phyloP scores from a whole-genome alignment of 768 basidiomycete genomes.

The Pulveroboletus sp. region DNA sequence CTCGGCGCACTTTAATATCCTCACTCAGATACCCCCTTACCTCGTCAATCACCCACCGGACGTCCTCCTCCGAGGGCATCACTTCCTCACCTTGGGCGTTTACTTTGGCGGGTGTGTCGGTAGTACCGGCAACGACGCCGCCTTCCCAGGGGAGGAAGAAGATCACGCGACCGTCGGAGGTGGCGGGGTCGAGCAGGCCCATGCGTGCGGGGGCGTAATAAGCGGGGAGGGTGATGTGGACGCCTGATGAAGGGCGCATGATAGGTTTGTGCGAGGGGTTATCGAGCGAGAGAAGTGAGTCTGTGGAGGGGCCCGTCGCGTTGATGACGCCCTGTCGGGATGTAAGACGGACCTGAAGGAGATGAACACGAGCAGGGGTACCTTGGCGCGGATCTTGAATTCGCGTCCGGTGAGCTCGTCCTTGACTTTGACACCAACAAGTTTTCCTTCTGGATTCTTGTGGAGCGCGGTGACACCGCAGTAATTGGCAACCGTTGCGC shows the following conservation, averaged over 20 bases:
- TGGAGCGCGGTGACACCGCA: constrained; percentile 77
- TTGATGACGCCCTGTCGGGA: constrained; percentile 79
- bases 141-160: constrained; percentile 99
- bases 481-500: constrained; percentile 87
- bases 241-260: constrained; percentile 88
- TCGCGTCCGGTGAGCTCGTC: constrained; percentile 83
- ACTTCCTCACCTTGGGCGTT: constrained; percentile 58
- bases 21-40: constrained; percentile 84
- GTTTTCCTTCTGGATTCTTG: constrained; percentile 62
- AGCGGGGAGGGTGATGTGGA: constrained; percentile 95
- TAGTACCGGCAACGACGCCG: constrained; percentile 95
- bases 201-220: constrained; percentile 95
- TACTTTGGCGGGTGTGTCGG: constrained; percentile 78
- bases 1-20: constrained; percentile 91
- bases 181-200: constrained; percentile 93
- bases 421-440: constrained; percentile 70
- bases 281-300: constrained; percentile 81
- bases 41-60: constrained; percentile 95
- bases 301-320: constrained; percentile 93
- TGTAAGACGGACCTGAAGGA: not conserved
- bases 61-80: constrained; percentile 86
- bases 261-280: constrained; percentile 76
- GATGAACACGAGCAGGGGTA: constrained; percentile 17
- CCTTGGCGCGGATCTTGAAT: constrained; percentile 81
- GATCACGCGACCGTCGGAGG: constrained; percentile 95